These are phyloP conservation scores for Tuber indicum DNA, from an alignment of 495 filamentous ascomycete species.

Conservation along the genomic window DNA sequence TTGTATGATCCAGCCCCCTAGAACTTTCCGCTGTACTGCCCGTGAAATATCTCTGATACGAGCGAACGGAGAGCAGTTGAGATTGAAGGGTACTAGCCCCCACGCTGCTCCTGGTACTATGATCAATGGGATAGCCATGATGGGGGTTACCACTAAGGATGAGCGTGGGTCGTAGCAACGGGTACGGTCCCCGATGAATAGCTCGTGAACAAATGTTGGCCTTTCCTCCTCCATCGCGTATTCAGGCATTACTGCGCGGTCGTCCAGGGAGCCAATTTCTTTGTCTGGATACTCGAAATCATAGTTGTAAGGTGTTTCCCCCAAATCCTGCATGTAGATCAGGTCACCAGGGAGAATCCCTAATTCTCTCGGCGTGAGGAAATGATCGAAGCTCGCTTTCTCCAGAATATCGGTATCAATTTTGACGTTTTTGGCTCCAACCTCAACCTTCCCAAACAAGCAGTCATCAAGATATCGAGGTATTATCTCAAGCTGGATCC, in stretches of 20 bases:
- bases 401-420: background rate
- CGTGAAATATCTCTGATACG: background rate
- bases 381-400: background rate
- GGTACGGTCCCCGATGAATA: background rate
- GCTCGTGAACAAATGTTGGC: background rate
- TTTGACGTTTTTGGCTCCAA: background rate
- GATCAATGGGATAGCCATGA: background rate
- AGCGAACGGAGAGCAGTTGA: background rate
- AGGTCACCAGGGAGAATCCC: conserved; percentile 2
- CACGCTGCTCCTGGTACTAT: background rate
- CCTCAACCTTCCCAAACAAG: background rate
- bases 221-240: background rate
- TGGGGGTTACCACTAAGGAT: background rate
- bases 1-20: background rate
- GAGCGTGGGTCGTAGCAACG: background rate
- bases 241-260: background rate
- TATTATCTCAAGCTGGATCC: conserved; percentile 49
- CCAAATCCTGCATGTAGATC: background rate
- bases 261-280: background rate
- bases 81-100: background rate
- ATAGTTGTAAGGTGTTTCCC: conserved; percentile 12
- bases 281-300: background rate
- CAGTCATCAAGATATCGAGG: conserved; percentile 30
- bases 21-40: background rate
- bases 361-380: conserved; percentile 6